Evolutionary conservation across 2,329 filamentous ascomycete species (phyloP).

Genomic region (Ophiognomonia clavigignenti-juglandacearum): DNA sequence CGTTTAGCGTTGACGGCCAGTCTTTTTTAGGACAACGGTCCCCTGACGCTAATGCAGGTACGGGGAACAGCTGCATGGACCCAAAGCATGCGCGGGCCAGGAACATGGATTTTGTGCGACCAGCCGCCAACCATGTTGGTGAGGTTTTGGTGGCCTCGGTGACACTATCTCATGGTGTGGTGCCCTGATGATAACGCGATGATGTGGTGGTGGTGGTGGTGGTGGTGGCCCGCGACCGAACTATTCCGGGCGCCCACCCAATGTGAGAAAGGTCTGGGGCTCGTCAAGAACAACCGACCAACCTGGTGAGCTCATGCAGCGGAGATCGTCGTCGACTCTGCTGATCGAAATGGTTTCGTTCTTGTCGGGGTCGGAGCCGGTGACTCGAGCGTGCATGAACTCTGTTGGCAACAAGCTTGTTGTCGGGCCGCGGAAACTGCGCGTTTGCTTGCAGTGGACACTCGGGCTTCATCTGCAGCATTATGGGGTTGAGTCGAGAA

Average conservation of each 20-base stretch:
- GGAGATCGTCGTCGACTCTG: neutral
- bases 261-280: too few relatives aligned
- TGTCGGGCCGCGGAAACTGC: neutral
- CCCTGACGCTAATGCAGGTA: conserved; percentile 19
- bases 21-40: conserved; percentile 17
- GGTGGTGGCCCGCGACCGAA: too few relatives aligned
- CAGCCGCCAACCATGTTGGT: too few relatives aligned
- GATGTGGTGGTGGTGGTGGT: too few relatives aligned
- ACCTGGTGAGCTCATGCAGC: neutral
- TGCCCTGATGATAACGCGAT: too few relatives aligned
- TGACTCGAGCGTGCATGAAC: conserved; percentile 9
- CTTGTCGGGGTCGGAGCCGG: neutral
- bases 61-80: conserved; percentile 10
- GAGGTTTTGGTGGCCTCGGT: too few relatives aligned
- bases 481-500: too few relatives aligned
- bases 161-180: too few relatives aligned
- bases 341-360: neutral
- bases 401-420: too few relatives aligned
- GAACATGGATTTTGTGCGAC: too few relatives aligned
- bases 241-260: too few relatives aligned
- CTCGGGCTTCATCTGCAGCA: neutral
- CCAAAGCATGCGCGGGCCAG: conserved; percentile 1
- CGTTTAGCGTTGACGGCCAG: conserved; percentile 14
- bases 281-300: neutral
- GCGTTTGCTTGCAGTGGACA: neutral